Percentiles rank a stretch among this genome's conserved stretches.
These are phyloP conservation scores for Lepraria neglecta DNA, from an alignment of 495 filamentous ascomycete species.

Conservation along the genomic window DNA sequence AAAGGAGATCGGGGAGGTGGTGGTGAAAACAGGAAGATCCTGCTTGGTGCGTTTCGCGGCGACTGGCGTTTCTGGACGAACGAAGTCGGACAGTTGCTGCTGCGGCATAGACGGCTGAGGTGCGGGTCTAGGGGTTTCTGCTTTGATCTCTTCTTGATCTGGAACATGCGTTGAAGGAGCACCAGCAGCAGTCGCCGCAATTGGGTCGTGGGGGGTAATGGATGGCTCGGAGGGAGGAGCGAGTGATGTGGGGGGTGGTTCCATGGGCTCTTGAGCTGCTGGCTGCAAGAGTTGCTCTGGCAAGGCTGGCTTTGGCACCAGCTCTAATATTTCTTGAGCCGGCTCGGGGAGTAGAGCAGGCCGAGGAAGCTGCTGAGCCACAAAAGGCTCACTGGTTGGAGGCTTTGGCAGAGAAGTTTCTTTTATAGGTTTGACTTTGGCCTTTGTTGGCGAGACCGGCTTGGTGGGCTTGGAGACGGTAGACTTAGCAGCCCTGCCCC, in stretches of 20 bases:
- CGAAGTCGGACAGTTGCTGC: slow-evolving; percentile 8
- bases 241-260: not conserved
- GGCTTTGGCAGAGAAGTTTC: not conserved
- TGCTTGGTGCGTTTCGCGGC: slow-evolving; percentile 37
- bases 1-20: slow-evolving; percentile 48
- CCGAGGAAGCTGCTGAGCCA: slow-evolving; percentile 22
- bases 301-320: not conserved
- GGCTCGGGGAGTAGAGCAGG: slow-evolving; percentile 30
- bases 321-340: not conserved
- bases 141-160: not conserved
- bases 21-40: slow-evolving; percentile 48
- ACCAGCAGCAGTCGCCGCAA: not conserved
- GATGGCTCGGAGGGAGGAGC: not conserved
- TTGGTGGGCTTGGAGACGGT: slow-evolving; percentile 19
- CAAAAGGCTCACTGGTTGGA: not conserved
- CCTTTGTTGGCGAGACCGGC: slow-evolving; percentile 25
- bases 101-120: slow-evolving; percentile 9
- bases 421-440: slow-evolving; percentile 20
- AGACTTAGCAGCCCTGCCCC: slow-evolving; percentile 31
- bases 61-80: slow-evolving; percentile 25
- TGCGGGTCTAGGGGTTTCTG: not conserved
- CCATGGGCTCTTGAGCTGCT: not conserved
- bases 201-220: not conserved
- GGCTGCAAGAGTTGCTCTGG: slow-evolving; percentile 7
- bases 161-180: not conserved